Conservation (phyloP, 805 yeast genomes). For the Kuraishia cidri region DNA sequence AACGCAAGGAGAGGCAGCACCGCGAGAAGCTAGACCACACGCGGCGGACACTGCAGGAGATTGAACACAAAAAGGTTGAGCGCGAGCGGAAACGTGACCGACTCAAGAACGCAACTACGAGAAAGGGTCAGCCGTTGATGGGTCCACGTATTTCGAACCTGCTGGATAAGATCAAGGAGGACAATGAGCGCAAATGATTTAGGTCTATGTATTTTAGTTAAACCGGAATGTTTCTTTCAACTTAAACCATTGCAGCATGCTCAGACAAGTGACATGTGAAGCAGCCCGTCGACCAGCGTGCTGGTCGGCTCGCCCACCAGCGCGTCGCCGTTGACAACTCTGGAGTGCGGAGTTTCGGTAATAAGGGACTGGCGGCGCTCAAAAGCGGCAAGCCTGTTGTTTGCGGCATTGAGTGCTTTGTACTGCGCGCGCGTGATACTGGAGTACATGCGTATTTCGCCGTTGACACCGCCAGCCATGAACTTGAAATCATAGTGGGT, state of each 20-base stretch:
- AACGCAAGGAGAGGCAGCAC: slow-evolving; percentile 31
- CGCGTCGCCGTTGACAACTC: too few relatives aligned
- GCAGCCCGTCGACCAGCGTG: slow-evolving; percentile 7
- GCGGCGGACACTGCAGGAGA: slow-evolving; percentile 16
- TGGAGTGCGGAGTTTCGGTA: too few relatives aligned
- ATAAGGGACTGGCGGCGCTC: too few relatives aligned
- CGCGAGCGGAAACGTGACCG: slow-evolving; percentile 32
- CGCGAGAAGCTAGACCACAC: slow-evolving; percentile 31
- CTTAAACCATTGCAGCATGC: not conserved
- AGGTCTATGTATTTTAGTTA: not conserved
- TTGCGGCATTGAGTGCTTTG: not conserved
- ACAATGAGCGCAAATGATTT: slow-evolving; percentile 12
- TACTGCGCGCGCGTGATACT: not conserved
- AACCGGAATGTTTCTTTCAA: not conserved
- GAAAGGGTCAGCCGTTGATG: slow-evolving; percentile 82
- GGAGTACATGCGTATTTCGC: slow-evolving; percentile 22
- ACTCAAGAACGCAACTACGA: slow-evolving; percentile 46
- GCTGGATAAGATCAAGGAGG: slow-evolving; percentile 64
- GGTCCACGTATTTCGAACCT: slow-evolving; percentile 78
- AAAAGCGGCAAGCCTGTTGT: too few relatives aligned
- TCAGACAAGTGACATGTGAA: slow-evolving; percentile 6
- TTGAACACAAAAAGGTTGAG: slow-evolving; percentile 29
- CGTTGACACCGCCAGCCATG: slow-evolving; percentile 26
- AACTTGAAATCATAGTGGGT: too few relatives aligned
- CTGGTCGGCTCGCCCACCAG: too few relatives aligned